Evolutionary conservation across 768 basidiomycete species (phyloP).

Genomic region (Mycena galericulata): DNA sequence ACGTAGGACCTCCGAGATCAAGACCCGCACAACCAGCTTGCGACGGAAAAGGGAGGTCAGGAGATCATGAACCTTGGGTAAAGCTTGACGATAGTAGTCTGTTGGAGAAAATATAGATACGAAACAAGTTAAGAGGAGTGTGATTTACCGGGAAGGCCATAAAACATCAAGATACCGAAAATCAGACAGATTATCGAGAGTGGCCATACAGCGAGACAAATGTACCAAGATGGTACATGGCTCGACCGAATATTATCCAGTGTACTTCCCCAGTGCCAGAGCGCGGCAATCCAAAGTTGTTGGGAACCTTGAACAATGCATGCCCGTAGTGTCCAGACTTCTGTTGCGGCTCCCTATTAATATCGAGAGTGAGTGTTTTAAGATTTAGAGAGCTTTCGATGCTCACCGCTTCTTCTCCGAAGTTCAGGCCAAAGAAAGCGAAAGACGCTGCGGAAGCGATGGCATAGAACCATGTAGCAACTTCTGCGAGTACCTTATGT

Average conservation of each 20-base stretch:
- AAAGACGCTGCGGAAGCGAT: constrained; percentile 92
- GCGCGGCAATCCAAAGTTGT: constrained; percentile 94
- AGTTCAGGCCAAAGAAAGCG: constrained; percentile 94
- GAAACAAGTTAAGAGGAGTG: not conserved
- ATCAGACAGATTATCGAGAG: constrained; percentile 77
- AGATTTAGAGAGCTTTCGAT: not conserved
- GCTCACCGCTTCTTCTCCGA: constrained; percentile 95
- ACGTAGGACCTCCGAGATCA: constrained; percentile 91
- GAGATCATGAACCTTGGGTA: constrained; percentile 95
- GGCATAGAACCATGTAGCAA: constrained; percentile 93
- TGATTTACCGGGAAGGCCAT: constrained; percentile 83
- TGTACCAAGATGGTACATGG: constrained; percentile 84
- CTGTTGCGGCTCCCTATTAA: constrained; percentile 87
- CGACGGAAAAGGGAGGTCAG: constrained; percentile 88
- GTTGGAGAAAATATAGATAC: constrained; percentile 16
- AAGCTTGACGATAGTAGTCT: constrained; percentile 94
- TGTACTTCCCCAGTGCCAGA: constrained; percentile 96
- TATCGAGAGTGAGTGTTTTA: constrained; percentile 20
- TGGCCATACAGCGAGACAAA: constrained; percentile 86
- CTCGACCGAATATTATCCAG: constrained; percentile 67
- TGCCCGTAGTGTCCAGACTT: constrained; percentile 92
- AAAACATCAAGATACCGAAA: constrained; percentile 87
- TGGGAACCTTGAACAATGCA: constrained; percentile 96
- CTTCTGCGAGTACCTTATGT: constrained; percentile 74
- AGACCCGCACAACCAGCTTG: constrained; percentile 95